Conservation (phyloP, 225 moss, liverwort and hornwort species). For the Ulota crispa region DNA sequence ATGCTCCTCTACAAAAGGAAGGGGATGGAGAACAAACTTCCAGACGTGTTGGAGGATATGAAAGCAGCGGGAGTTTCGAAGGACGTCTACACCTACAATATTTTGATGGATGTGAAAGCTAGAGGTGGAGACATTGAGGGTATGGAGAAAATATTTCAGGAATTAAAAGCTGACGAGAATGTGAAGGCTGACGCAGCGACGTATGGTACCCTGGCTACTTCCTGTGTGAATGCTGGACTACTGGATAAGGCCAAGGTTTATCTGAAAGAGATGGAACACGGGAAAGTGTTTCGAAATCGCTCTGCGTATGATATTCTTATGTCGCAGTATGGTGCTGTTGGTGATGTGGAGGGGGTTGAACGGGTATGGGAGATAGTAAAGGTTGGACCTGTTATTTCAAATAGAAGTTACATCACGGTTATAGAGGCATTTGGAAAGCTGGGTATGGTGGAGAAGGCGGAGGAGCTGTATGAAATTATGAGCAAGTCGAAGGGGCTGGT, state of each 20-base stretch:
- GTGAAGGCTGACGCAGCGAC: conserved; percentile 68
- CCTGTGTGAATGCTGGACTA: conserved; percentile 56
- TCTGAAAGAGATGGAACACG: conserved; percentile 59
- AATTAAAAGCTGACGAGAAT: conserved; percentile 57
- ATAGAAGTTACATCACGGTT: conserved; percentile 57
- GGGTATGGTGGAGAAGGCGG: conserved; percentile 68
- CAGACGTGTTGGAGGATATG: conserved; percentile 59
- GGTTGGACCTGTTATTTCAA: conserved; percentile 35
- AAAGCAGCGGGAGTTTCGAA: conserved; percentile 38
- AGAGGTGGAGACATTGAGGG: conserved; percentile 59
- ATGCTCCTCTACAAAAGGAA: conserved; percentile 61
- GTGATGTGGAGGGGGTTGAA: conserved; percentile 62
- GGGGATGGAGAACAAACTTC: conserved; percentile 34
- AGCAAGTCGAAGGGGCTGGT: conserved; percentile 47
- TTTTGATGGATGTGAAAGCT: conserved; percentile 60
- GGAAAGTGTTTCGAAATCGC: conserved; percentile 38
- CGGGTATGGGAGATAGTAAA: conserved; percentile 65
- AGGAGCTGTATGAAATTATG: conserved; percentile 57
- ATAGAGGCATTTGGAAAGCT: conserved; percentile 74
- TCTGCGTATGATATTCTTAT: conserved; percentile 64
- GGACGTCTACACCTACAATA: conserved; percentile 84
- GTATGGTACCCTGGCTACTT: conserved; percentile 61
- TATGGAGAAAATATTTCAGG: conserved; percentile 62
- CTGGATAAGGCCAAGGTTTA: conserved; percentile 52
- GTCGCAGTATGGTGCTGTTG: conserved; percentile 61